These are phyloP conservation scores for Suillus placidus DNA, from an alignment of 768 basidiomycete species.

Conservation along the genomic window DNA sequence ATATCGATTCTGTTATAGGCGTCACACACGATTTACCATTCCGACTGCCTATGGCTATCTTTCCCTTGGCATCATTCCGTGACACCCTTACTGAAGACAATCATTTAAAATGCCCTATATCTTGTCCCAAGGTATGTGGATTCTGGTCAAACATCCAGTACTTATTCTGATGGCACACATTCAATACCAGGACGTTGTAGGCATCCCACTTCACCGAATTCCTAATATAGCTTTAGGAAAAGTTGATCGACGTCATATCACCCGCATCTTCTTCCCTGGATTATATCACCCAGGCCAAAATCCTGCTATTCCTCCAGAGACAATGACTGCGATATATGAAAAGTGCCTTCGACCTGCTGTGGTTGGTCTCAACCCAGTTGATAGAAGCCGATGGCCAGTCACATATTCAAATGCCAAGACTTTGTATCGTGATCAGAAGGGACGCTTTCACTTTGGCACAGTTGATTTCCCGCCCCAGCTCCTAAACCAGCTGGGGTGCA, in stretches of 20 bases:
- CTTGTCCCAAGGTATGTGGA: not conserved
- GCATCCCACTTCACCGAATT: conserved; percentile 9
- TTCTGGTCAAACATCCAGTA: not conserved
- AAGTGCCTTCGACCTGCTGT: conserved; percentile 7
- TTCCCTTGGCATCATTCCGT: not conserved
- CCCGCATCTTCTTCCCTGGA: conserved; percentile 12
- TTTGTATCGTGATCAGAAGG: not conserved
- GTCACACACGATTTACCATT: not conserved
- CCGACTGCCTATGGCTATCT: not conserved
- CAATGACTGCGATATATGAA: conserved; percentile 9
- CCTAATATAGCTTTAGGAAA: conserved; percentile 15
- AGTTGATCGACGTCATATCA: not conserved
- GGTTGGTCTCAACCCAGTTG: conserved; percentile 5
- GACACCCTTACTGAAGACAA: not conserved
- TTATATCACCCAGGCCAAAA: not conserved
- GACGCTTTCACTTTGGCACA: not conserved
- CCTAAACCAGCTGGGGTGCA: not conserved
- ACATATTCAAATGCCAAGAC: conserved; percentile 2
- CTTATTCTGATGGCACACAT: not conserved
- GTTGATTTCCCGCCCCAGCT: conserved; percentile 4
- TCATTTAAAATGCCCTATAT: not conserved
- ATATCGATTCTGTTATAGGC: not conserved
- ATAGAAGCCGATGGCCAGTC: conserved; percentile 11
- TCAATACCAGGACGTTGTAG: not conserved
- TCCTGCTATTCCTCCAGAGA: not conserved